Conservation (phyloP, 23 red algal genomes). For the Gracilaria domingensis region DNA sequence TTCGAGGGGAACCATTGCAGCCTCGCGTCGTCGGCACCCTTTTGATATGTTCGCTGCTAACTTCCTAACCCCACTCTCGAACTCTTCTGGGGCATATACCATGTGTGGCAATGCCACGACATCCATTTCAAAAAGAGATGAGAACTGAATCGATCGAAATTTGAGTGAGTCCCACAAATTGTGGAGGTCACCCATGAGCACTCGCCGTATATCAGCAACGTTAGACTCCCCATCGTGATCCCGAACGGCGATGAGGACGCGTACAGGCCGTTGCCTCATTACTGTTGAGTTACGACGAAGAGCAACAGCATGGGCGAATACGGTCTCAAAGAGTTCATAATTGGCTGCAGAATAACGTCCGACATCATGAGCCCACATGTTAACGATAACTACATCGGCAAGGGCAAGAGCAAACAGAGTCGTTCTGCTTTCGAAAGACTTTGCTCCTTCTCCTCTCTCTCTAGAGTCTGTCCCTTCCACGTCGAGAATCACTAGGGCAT, state of each 20-base stretch:
- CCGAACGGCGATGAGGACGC: conserved; percentile 81
- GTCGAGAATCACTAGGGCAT: conserved; percentile 79
- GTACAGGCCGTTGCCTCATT: conserved; percentile 31
- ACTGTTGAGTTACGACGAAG: conserved; percentile 48
- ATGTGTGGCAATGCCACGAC: conserved; percentile 78
- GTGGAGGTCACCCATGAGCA: conserved; percentile 78
- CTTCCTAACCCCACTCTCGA: conserved; percentile 36
- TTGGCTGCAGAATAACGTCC: conserved; percentile 91
- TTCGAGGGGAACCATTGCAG: conserved; percentile 50
- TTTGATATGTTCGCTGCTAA: conserved; percentile 51
- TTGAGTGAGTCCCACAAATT: conserved; percentile 72
- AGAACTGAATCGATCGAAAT: conserved; percentile 19
- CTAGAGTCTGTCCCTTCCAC: conserved; percentile 95
- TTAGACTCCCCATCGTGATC: conserved; percentile 77
- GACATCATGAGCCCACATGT: conserved; percentile 97
- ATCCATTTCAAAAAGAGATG: conserved; percentile 69
- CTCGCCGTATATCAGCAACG: conserved; percentile 69
- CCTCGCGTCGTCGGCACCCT: conserved; percentile 3
- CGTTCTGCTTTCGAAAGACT: conserved; percentile 80
- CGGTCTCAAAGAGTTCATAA: conserved; percentile 84
- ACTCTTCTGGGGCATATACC: conserved; percentile 62
- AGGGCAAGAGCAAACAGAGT: conserved; percentile 86
- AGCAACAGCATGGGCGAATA: conserved; percentile 76
- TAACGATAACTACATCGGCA: conserved; percentile 87
- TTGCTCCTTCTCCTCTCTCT: conserved; percentile 89